A percentile compares a stretch with the other conserved stretches of the same genome.
These are phyloP conservation scores for Aspergillus quadrilineatus DNA, from an alignment of 2,329 filamentous ascomycete species.

Conservation along the genomic window DNA sequence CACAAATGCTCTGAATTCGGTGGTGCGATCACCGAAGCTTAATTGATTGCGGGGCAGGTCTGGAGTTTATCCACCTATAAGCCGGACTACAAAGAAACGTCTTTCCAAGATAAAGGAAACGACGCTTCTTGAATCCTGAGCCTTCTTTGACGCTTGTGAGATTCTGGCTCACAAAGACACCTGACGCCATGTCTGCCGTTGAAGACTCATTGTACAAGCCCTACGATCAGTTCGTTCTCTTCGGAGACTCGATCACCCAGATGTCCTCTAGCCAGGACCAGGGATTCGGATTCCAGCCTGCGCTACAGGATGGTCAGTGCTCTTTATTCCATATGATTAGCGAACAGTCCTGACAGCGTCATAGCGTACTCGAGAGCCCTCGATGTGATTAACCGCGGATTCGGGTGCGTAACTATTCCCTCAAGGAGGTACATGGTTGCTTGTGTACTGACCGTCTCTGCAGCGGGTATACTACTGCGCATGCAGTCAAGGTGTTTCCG, in stretches of 20 bases:
- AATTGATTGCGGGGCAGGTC: neutral
- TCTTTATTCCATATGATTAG: neutral
- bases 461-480: conserved; percentile 76
- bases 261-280: conserved; percentile 58
- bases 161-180: neutral
- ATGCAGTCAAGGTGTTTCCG: conserved; percentile 68
- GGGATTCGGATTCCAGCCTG: conserved; percentile 73
- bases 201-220: conserved; percentile 32
- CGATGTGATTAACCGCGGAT: conserved; percentile 85
- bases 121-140: neutral
- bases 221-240: conserved; percentile 75
- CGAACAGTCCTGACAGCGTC: conserved; percentile 1
- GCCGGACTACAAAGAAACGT: neutral
- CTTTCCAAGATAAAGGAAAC: neutral
- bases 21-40: conserved; percentile 4
- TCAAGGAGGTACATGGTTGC: neutral
- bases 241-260: conserved; percentile 89
- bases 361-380: conserved; percentile 72
- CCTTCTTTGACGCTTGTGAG: neutral
- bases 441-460: neutral
- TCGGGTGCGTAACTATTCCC: conserved; percentile 51
- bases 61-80: conserved; percentile 9
- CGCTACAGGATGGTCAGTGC: conserved; percentile 65
- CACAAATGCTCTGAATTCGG: too few species aligned
- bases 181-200: conserved; percentile 3